phyloP scores from a whole-genome alignment of 2,329 filamentous ascomycete species.

The Ambrosiella cleistominuta region DNA sequence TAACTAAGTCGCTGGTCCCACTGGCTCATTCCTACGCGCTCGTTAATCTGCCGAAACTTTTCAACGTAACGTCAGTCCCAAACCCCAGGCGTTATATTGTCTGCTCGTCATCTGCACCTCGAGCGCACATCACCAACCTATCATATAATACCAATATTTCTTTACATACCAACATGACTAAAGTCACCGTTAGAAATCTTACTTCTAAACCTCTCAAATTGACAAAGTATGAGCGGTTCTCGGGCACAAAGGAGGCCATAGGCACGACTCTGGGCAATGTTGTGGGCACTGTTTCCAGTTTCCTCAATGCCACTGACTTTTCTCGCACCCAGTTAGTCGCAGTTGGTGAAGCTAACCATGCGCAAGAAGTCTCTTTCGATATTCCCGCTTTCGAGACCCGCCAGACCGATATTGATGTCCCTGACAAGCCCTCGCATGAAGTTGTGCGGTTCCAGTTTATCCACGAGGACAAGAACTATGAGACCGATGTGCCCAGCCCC shows the following conservation, averaged over 20 bases:
- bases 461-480: slow-evolving; percentile 39
- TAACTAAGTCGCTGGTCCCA: neutral
- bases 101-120: neutral
- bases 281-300: slow-evolving; percentile 25
- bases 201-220: slow-evolving; percentile 57
- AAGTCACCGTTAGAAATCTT: slow-evolving; percentile 65
- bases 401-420: slow-evolving; percentile 41
- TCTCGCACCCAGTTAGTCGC: slow-evolving; percentile 20
- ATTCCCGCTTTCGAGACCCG: slow-evolving; percentile 52
- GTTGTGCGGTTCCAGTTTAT: slow-evolving; percentile 58
- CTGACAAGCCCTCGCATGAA: slow-evolving; percentile 41
- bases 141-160: neutral
- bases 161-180: slow-evolving; percentile 23
- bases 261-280: slow-evolving; percentile 29
- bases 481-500: slow-evolving; percentile 52
- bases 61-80: neutral
- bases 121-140: neutral
- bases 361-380: slow-evolving; percentile 42
- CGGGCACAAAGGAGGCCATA: slow-evolving; percentile 27
- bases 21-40: neutral
- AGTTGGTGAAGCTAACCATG: slow-evolving; percentile 42
- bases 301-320: slow-evolving; percentile 27
- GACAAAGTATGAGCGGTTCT: slow-evolving; percentile 51
- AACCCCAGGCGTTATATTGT: neutral
- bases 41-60: neutral